phyloP scores from a whole-genome alignment of 2,329 filamentous ascomycete genomes.

The Leptodontidium sp. region DNA sequence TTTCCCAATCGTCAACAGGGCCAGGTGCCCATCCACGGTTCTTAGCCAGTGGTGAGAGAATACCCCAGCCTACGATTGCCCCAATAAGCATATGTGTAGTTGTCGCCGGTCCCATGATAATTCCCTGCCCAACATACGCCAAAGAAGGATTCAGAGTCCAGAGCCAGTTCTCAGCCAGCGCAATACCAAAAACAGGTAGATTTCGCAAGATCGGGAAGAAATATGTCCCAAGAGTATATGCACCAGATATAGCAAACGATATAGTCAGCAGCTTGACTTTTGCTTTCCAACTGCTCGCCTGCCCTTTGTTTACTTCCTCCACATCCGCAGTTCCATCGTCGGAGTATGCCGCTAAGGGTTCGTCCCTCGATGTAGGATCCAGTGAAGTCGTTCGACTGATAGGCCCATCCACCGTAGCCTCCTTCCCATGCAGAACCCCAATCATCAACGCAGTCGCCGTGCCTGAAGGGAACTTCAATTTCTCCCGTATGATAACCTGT shows the following conservation, averaged over 20 bases:
- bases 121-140: conserved; percentile 96
- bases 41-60: conserved; percentile 91
- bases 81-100: conserved; percentile 96
- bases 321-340: conserved; percentile 32
- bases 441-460: conserved; percentile 97
- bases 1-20: conserved; percentile 85
- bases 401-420: conserved; percentile 38
- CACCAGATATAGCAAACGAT: conserved; percentile 66
- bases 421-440: conserved; percentile 80
- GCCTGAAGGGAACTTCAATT: conserved; percentile 92
- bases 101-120: conserved; percentile 97
- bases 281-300: conserved; percentile 46
- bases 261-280: conserved; percentile 54
- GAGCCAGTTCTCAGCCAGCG: conserved; percentile 81
- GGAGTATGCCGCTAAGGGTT: conserved; percentile 17
- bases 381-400: conserved; percentile 12
- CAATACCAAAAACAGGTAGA: conserved; percentile 83
- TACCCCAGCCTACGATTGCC: conserved; percentile 86
- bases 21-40: conserved; percentile 88
- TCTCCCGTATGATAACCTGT: conserved; percentile 92
- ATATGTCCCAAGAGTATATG: conserved; percentile 84
- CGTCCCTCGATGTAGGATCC: conserved; percentile 14
- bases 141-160: conserved; percentile 97
- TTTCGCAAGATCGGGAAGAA: conserved; percentile 87
- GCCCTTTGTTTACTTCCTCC: conserved; percentile 40